Base-by-base conservation (phyloP, 1,284 basidiomycete genomes). In the Tilletia caries region DNA sequence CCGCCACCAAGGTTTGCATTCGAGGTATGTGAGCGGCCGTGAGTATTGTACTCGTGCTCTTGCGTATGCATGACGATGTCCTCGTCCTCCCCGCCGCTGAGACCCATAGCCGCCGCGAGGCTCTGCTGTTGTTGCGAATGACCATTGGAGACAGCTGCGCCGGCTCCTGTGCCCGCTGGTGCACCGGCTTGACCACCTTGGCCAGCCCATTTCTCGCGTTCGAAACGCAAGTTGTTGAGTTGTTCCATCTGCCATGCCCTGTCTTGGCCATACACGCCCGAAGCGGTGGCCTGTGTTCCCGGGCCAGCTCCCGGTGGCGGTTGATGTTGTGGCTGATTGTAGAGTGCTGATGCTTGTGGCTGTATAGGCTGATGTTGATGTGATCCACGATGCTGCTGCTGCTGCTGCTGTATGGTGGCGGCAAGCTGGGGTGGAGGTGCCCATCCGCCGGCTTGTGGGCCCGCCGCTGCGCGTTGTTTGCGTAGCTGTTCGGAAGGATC, bases 231-330 rank as follows among this genome's bases (percentile, higher is more conserved):
- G 41, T 73, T 74, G 13, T 76, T 70, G 20, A 79, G 72, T 66
- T 79, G 78, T 66, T 77, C 74, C 69, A 77, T 69, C 67, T 78
- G 76, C 77, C 75, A 79, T 2, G 75, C 73, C 46, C 71, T 72
- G 70, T 76, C 73, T 67, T 73, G 75, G 18, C 76, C 76, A 33
- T 79, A 79, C 0, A 71, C 77, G 25, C 54, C 54, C 13, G 54
- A 60, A 27, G 25, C 10, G 10, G 54, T 60, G 10, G 54, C 54
- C 23, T 60, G 54, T 27, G 32, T 32, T 18, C 48, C 25, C 8
- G 37, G 37, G 8, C 37, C 37, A 41, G 37, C 10, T 2, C 10
- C 15, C 37, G 8, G 37, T 15, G 37, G 37, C 37, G 8, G 48
- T n/a, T 50, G 48, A 50, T 50, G 48, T 64, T 64, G 60, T n/a